phyloP scores from a whole-genome alignment of 2,329 filamentous ascomycete genomes.

The Periconia macrospinosa region DNA sequence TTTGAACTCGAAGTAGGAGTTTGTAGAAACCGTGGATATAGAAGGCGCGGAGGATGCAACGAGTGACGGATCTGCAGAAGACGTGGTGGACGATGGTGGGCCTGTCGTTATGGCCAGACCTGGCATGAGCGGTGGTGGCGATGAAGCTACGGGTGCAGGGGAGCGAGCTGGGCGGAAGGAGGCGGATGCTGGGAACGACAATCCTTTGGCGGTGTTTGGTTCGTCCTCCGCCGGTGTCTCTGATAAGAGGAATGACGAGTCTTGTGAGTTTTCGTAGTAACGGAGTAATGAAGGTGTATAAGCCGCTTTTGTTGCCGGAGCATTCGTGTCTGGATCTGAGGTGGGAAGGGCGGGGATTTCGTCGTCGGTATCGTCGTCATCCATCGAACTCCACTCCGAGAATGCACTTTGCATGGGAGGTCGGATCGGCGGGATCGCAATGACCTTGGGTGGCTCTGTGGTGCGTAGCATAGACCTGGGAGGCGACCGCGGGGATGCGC shows the following conservation, averaged over 20 bases:
- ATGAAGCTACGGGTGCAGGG: slow-evolving; percentile 7
- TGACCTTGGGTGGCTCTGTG: slow-evolving; percentile 23
- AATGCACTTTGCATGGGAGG: slow-evolving; percentile 39
- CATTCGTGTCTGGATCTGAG: not conserved
- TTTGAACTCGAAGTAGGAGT: slow-evolving; percentile 40
- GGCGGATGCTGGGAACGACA: slow-evolving; percentile 21
- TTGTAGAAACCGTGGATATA: slow-evolving; percentile 26
- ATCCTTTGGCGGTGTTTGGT: slow-evolving; percentile 21
- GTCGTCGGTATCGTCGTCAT: slow-evolving; percentile 33
- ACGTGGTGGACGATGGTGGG: slow-evolving; percentile 20
- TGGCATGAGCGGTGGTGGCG: not conserved
- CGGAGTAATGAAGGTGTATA: slow-evolving; percentile 33
- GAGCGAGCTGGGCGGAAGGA: slow-evolving; percentile 14
- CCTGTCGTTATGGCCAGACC: not conserved
- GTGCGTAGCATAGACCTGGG: slow-evolving; percentile 16
- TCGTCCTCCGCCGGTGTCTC: slow-evolving; percentile 27
- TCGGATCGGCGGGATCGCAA: slow-evolving; percentile 34
- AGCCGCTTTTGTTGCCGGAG: slow-evolving; percentile 17
- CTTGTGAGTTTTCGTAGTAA: slow-evolving; percentile 31
- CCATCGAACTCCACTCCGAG: slow-evolving; percentile 42
- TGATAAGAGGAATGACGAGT: slow-evolving; percentile 33
- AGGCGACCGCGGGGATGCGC: slow-evolving; percentile 24
- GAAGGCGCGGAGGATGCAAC: slow-evolving; percentile 38
- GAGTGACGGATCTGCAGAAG: slow-evolving; percentile 30
- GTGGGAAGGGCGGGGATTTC: slow-evolving; percentile 12